Evolutionary conservation across 1,284 basidiomycete species (phyloP).

Genomic region (Malassezia equina): DNA sequence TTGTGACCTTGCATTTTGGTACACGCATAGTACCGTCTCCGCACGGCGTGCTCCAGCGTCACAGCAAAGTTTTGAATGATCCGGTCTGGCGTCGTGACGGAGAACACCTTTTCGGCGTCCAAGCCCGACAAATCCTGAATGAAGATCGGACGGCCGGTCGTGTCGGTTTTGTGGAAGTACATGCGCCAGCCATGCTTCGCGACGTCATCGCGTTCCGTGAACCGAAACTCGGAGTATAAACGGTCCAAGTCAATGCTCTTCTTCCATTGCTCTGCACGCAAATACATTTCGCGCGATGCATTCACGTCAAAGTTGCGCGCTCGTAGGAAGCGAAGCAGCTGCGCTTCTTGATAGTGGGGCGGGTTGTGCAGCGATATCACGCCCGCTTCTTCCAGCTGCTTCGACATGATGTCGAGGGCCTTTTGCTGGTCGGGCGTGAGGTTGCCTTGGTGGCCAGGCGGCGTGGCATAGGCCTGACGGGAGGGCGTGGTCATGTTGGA

Average conservation of each 20-base stretch:
- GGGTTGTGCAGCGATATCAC: constrained; percentile 18
- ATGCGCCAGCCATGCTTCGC: constrained; percentile 40
- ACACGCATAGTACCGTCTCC: constrained; percentile 34
- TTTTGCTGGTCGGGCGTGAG: constrained; percentile 23
- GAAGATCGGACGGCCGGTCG: constrained; percentile 40
- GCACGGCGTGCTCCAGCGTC: constrained; percentile 38
- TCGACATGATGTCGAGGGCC: constrained; percentile 24
- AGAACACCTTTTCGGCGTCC: constrained; percentile 28
- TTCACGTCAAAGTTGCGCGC: constrained; percentile 34
- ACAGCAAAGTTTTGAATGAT: constrained; percentile 43
- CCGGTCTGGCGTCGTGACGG: constrained; percentile 31
- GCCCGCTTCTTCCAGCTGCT: constrained; percentile 18
- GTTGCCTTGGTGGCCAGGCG: constrained; percentile 39
- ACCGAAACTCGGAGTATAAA: constrained; percentile 26
- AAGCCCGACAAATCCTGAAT: constrained; percentile 41
- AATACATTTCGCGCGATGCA: constrained; percentile 33
- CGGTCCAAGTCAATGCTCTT: constrained; percentile 28
- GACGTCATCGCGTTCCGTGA: constrained; percentile 33
- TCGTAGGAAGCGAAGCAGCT: constrained; percentile 38
- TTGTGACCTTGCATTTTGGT: constrained; percentile 20
- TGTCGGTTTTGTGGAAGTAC: constrained; percentile 45
- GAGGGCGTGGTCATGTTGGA: background rate
- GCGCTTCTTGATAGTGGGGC: constrained; percentile 23
- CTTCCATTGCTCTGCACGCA: constrained; percentile 36
- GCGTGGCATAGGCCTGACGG: background rate